Evolutionary conservation across 768 basidiomycete species (phyloP), one percentile per base, ranked within the genome.

Genomic region (Epithele typhae): DNA sequence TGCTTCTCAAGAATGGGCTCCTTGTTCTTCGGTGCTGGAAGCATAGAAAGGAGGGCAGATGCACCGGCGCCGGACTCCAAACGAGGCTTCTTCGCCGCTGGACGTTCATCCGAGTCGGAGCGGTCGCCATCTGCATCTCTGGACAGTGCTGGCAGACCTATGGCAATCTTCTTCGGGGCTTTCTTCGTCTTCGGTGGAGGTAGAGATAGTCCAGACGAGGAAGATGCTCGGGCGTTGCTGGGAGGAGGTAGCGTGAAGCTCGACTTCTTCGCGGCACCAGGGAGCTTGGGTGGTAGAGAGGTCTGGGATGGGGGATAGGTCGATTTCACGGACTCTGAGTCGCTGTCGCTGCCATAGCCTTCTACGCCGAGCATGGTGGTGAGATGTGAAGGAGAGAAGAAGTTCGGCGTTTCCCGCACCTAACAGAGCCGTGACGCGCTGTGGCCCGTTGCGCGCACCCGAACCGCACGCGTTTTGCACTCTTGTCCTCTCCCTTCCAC

Each of bases 311-410:
- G 15, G 18, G 44, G 25, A 6, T 54, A 12, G 7, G 45, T 32
- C 9, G 53, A 19, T 7, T 49, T 48, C 22, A 48, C 33, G 6
- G 46, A 43, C 24, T 67, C 59, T 25, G 46, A 48, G 46, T 77
- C 77, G 39, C 57, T 75, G 67, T 74, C 84, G 65, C 87, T 90
- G 52, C 84, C 85, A 57, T 90, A 89, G 70, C 73, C 78, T 57
- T 84, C 86, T 48, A 90, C 72, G 25, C 84, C 84, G 52, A 89
- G 77, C 84, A 88, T 89, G 55, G 51, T 58, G 56, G 39, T 47
- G 39, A 45, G 46, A 41, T 34, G 43, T 35, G 42, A 15, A 39
- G 34, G 32, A 32, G 37, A 30, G 30, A 27, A 12, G 22, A 10
- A 21, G 53, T 52, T 57, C 51, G 44, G 37, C 37, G 42, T 40